Base-by-base conservation (phyloP, 2,329 filamentous ascomycete genomes). In the Ophiostoma angusticollis region DNA sequence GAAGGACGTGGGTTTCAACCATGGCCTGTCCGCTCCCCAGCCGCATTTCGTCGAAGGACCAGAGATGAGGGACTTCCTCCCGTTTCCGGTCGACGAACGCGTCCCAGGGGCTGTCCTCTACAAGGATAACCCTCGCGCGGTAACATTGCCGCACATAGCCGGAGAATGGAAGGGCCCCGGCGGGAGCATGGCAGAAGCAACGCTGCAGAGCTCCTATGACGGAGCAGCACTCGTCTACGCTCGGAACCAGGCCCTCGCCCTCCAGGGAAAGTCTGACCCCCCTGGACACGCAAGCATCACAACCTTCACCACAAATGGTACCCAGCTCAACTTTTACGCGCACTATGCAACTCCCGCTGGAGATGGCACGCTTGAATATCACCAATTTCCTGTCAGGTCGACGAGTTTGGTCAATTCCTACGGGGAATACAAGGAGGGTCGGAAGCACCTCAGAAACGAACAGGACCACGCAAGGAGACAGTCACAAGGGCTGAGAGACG, bases 31-130 rank as follows among this genome's bases (percentile, higher is more conserved):
- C 18, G 47, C 48, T 37, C 38, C 50, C 37, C 51, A 53, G 40
- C 52, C 52, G 36, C 50, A 52, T 41, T 51, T 51, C 35, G 38
- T 54, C 36, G 47, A 54, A 37, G 50, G 51, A 7, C 44, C 49
- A 22, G 35, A 42, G 17, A 42, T 45, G 35, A n/a, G 22, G 14
- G 39, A 38, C 9, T 45, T 37, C 41, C 13, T 6, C 16, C 40
- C 40, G 1, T 43, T 45, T n/a, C 42, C 40, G 2, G 24, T 49
- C 29, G 17, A 41, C 17, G 23, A 47, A 8, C 12, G 37, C 1
- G 9, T 49, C 17, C n/a, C n/a, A 4, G 46, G 46, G 1, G 49
- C 52, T 1, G 39, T 45, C 3, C 41, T 53, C 3, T 39, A 44
- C 22, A 42, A 43, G 29, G 40, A 49, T 11, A 8, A 43, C 3